Percentiles rank a stretch among this genome's conserved stretches.
Evolutionary conservation across 2,329 filamentous ascomycete genomes (phyloP).

Genomic region (Fusarium kyushuense): DNA sequence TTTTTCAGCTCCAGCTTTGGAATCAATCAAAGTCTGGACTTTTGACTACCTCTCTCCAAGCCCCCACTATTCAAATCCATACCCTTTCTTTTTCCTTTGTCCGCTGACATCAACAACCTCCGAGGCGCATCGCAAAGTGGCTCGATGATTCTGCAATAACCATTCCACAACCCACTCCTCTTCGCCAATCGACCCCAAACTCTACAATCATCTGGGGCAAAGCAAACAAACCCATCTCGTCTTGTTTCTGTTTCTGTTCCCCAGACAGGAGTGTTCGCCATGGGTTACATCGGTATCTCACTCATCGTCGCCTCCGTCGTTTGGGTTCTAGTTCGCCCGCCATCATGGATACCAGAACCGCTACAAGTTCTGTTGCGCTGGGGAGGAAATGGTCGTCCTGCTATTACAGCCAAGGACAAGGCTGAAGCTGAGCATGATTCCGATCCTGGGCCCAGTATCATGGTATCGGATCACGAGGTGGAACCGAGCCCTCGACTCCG

Average conservation of each 20-base stretch:
- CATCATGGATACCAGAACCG: constrained; percentile 58
- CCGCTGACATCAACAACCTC: constrained; percentile 35
- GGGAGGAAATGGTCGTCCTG: constrained; percentile 30
- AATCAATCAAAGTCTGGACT: constrained; percentile 2
- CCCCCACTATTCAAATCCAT: neutral
- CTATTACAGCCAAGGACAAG: constrained; percentile 17
- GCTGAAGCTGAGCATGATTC: constrained; percentile 21
- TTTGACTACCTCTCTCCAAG: neutral
- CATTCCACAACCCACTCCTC: constrained; percentile 47
- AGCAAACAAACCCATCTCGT: constrained; percentile 7
- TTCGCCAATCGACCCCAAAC: constrained; percentile 31
- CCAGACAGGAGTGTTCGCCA: constrained; percentile 47
- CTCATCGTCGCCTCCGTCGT: constrained; percentile 71
- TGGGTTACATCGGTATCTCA: constrained; percentile 71
- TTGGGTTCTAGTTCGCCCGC: constrained; percentile 66
- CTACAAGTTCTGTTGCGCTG: constrained; percentile 46
- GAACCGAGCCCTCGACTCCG: constrained; percentile 42
- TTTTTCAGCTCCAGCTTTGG: constrained; percentile 26
- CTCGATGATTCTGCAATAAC: constrained; percentile 49
- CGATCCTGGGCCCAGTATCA: constrained; percentile 38
- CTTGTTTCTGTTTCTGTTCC: constrained; percentile 1
- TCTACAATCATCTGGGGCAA: constrained; percentile 15
- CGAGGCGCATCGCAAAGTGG: constrained; percentile 32
- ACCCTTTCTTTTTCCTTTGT: constrained; percentile 27
- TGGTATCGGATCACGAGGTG: constrained; percentile 45